Base-by-base conservation (phyloP, 768 basidiomycete genomes). In the Leccinum broughii region DNA sequence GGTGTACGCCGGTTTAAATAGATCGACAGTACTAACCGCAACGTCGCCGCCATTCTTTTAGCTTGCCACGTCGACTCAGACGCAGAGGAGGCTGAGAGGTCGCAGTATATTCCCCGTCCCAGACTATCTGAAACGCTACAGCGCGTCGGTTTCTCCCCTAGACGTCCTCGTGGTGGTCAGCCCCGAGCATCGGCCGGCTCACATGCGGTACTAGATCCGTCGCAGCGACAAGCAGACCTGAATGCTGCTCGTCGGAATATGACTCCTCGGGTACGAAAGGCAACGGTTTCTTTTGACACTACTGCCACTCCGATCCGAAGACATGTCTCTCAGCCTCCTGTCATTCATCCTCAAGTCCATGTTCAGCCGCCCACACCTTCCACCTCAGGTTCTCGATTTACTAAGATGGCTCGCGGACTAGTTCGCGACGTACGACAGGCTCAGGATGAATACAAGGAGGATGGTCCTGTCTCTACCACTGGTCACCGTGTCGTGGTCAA, bases 111-210 rank as follows among this genome's bases (percentile, higher is more conserved):
- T 4, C 69, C 83, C 6, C 82, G 86, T 51, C 87, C 87, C 4
- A 87, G 82, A 67, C 77, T 93, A 32, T 79, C 88, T 1, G 90
- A 92, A 66, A 85, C 89, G 4, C 78, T 93, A 9, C 83, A 84
- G 35, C 83, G 84, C 48, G 83, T 88, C 41, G 83, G 68, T 2
- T 89, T 92, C 73, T 91, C 90, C 14, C 90, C 90, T 1, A 86
- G 88, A 68, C 83, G 91, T 14, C 90, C 89, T 1, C 84, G 88
- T 10, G 83, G 75, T 58, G 74, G 80, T 5, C 76, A 73, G 32
- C 55, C 64, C 34, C 67, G 59, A 54, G 75, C 70, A 26, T 62
- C 73, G 2, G 68, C 59, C 22, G 49, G n/a, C 24, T 52, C 65
- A 3, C 53, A 64, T 14, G 56, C 50, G 9, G 28, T 58, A 30